These are phyloP conservation scores for Schizochytrium sp. DNA, from an alignment of 108 stramenopile genomes.

Conservation along the genomic window DNA sequence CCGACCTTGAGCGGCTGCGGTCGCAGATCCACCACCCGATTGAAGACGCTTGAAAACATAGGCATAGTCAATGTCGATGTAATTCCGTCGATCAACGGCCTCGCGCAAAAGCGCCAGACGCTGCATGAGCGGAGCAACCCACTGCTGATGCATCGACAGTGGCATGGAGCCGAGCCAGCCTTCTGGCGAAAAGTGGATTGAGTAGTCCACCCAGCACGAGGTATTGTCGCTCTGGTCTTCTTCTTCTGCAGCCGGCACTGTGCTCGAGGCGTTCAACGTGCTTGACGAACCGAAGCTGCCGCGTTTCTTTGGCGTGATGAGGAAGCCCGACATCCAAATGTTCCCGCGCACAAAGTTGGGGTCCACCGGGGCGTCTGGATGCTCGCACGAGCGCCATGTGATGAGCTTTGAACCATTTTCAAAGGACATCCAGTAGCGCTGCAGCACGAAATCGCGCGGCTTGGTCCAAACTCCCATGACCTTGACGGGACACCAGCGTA, in stretches of 20 bases:
- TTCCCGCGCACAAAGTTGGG: neutral
- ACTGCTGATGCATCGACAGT: neutral
- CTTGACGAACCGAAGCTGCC: neutral
- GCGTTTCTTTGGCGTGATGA: neutral
- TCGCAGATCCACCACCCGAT: neutral
- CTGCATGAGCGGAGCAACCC: neutral
- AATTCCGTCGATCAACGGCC: neutral
- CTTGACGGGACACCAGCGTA: neutral
- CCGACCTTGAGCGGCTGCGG: neutral
- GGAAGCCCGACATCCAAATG: slow-evolving; percentile 16
- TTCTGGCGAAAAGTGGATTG: neutral
- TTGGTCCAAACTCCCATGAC: neutral
- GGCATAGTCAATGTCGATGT: neutral
- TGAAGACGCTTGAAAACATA: neutral
- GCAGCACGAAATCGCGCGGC: slow-evolving; percentile 9
- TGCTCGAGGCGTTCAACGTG: neutral
- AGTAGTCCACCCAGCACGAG: slow-evolving; percentile 4
- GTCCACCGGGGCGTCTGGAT: neutral
- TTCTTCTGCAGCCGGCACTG: neutral
- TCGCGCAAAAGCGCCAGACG: neutral
- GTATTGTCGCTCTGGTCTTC: neutral
- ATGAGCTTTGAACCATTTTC: slow-evolving; percentile 1
- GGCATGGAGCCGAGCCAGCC: neutral
- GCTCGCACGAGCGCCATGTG: neutral
- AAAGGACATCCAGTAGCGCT: slow-evolving; percentile 12